phyloP scores from a whole-genome alignment of 441 rosid species.

The Sinapis alba region DNA sequence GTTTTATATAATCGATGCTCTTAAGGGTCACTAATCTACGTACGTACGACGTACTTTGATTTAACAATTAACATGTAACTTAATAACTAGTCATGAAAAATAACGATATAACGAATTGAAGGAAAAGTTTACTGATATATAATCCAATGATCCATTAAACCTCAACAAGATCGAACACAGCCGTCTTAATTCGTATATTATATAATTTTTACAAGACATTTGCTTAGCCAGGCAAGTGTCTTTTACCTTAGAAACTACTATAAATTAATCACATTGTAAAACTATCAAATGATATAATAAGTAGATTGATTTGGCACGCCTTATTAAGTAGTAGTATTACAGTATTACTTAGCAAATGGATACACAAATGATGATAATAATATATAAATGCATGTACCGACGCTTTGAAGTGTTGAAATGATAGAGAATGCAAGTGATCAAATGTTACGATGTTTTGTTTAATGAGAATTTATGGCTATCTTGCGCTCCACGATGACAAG shows the following conservation, averaged over 20 bases:
- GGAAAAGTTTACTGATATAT: background rate
- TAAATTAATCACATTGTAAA: background rate
- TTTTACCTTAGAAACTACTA: background rate
- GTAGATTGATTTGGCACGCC: background rate
- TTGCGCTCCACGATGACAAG: constrained; percentile 30
- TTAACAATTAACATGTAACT: background rate
- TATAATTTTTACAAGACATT: too few species aligned
- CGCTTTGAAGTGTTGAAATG: constrained; percentile 29
- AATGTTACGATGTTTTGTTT: constrained; percentile 22
- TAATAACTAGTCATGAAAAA: background rate
- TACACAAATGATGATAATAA: background rate
- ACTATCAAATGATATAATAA: background rate
- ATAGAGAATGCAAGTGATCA: constrained; percentile 30
- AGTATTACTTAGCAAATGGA: background rate
- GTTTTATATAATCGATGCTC: constrained; percentile 31
- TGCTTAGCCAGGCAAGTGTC: too few species aligned
- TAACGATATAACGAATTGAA: background rate
- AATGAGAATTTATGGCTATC: background rate
- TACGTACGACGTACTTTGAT: background rate
- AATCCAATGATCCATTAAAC: background rate
- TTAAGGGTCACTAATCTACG: constrained; percentile 17
- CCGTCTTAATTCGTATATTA: too few species aligned
- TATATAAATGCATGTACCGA: background rate
- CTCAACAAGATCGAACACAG: too few species aligned
- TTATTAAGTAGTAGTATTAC: background rate